Evolutionary conservation across 2,329 filamentous ascomycete species (phyloP).

Genomic region (Phaeomoniella chlamydospora): DNA sequence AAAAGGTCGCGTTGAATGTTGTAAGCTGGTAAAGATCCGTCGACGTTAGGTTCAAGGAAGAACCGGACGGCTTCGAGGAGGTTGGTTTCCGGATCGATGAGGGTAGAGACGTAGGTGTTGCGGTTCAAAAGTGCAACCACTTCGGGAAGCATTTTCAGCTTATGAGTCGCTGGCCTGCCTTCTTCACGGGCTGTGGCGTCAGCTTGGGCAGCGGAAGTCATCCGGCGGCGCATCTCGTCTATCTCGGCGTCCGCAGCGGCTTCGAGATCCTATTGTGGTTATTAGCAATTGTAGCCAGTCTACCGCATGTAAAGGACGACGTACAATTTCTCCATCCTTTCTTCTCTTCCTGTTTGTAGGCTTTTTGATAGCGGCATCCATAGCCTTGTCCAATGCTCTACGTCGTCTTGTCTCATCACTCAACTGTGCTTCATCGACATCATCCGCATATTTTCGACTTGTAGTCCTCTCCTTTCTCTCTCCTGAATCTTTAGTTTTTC

Average conservation of each 20-base stretch:
- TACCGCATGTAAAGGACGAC: conserved; percentile 13
- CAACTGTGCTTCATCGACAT: conserved; percentile 62
- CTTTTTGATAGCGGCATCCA: conserved; percentile 80
- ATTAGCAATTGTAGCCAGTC: conserved; percentile 1
- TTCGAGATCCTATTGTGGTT: conserved; percentile 58
- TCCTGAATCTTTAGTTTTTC: conserved; percentile 31
- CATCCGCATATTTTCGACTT: conserved; percentile 34
- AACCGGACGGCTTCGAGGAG: conserved; percentile 90
- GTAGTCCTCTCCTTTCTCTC: conserved; percentile 33
- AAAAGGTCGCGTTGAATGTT: conserved; percentile 96
- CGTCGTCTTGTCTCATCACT: conserved; percentile 58
- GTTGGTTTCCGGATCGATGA: conserved; percentile 90
- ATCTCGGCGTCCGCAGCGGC: conserved; percentile 83
- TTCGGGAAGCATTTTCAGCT: conserved; percentile 84
- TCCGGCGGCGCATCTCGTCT: conserved; percentile 69
- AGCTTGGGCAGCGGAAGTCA: conserved; percentile 78
- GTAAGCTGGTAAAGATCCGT: conserved; percentile 87
- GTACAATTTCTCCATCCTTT: conserved; percentile 77
- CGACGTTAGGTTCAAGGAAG: conserved; percentile 89
- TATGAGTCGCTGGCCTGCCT: conserved; percentile 73
- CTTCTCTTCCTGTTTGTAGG: conserved; percentile 53
- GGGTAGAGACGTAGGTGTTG: conserved; percentile 64
- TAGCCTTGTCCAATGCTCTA: conserved; percentile 69
- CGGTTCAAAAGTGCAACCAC: conserved; percentile 80
- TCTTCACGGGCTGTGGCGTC: conserved; percentile 72